Percentiles rank a stretch among this genome's conserved stretches.
Evolutionary conservation across 371 early-diverging fungal genomes (phyloP).

Genomic region (Apophysomyces variabilis): DNA sequence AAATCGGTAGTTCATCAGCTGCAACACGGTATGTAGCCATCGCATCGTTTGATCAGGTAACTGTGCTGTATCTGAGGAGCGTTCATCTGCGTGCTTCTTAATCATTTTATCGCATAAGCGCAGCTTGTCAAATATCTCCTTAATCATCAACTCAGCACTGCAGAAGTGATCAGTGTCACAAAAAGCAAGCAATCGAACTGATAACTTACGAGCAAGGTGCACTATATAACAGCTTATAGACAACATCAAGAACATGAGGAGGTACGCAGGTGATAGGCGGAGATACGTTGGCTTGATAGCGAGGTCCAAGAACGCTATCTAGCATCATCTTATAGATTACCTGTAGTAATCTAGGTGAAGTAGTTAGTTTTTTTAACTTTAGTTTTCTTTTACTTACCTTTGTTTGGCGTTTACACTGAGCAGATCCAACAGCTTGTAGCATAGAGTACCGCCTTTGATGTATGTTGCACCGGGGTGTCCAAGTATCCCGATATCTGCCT

Average conservation of each 20-base stretch:
- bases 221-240: constrained; percentile 76
- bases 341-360: constrained; percentile 56
- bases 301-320: constrained; percentile 69
- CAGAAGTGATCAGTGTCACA: neutral
- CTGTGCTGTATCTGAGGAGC: constrained; percentile 10
- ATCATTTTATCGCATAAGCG: constrained; percentile 69
- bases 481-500: constrained; percentile 53
- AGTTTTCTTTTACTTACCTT: constrained; percentile 34
- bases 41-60: constrained; percentile 63
- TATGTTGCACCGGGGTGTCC: constrained; percentile 66
- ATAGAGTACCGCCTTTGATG: constrained; percentile 72
- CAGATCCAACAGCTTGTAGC: constrained; percentile 68
- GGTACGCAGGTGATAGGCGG: constrained; percentile 66
- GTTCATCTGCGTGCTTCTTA: constrained; percentile 35
- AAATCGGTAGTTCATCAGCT: constrained; percentile 76
- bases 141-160: constrained; percentile 73
- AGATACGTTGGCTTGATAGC: constrained; percentile 57
- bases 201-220: constrained; percentile 76
- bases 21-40: constrained; percentile 79
- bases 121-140: constrained; percentile 76
- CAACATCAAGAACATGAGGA: constrained; percentile 77
- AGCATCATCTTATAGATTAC: constrained; percentile 85
- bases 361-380: neutral
- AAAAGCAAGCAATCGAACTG: neutral
- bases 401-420: constrained; percentile 76